phyloP scores from a whole-genome alignment of 306 rosid species.

The Dalbergia cochinchinensis region DNA sequence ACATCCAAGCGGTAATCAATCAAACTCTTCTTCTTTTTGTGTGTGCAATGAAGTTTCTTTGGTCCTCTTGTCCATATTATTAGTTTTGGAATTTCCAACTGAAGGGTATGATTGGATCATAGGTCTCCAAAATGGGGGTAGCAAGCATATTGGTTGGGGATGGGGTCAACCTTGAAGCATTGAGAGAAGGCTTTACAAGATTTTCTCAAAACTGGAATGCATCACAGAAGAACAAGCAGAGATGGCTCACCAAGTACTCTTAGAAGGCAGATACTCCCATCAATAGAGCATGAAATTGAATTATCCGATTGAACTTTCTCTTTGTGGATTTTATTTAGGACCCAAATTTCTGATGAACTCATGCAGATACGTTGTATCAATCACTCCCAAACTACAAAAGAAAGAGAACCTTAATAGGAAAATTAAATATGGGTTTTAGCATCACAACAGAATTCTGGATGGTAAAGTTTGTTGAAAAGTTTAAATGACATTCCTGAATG shows the following conservation, averaged over 20 bases:
- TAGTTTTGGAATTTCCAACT: not conserved
- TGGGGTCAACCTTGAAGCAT: slow-evolving; percentile 79
- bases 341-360: not conserved
- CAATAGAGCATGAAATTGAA: slow-evolving; percentile 38
- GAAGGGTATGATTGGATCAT: slow-evolving; percentile 21
- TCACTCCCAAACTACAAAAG: not conserved
- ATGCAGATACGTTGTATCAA: no score
- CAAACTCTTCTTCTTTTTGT: not conserved
- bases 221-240: slow-evolving; percentile 78
- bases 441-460: not conserved
- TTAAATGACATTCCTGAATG: not conserved
- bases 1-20: slow-evolving; percentile 71
- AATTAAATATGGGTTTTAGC: not conserved
- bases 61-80: not conserved
- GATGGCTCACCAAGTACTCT: slow-evolving; percentile 63
- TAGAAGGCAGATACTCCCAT: slow-evolving; percentile 52
- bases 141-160: slow-evolving; percentile 81
- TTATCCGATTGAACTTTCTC: slow-evolving; percentile 37
- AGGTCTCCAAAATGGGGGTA: slow-evolving; percentile 94
- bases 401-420: not conserved
- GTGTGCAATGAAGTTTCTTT: not conserved
- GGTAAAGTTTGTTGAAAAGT: not conserved
- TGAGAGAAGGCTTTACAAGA: slow-evolving; percentile 71
- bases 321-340: not conserved
- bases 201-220: slow-evolving; percentile 68